Percentiles rank a stretch among this genome's conserved stretches.
phyloP scores from a whole-genome alignment of 371 early-diverging fungal species.

The Sporodiniella umbellata region DNA sequence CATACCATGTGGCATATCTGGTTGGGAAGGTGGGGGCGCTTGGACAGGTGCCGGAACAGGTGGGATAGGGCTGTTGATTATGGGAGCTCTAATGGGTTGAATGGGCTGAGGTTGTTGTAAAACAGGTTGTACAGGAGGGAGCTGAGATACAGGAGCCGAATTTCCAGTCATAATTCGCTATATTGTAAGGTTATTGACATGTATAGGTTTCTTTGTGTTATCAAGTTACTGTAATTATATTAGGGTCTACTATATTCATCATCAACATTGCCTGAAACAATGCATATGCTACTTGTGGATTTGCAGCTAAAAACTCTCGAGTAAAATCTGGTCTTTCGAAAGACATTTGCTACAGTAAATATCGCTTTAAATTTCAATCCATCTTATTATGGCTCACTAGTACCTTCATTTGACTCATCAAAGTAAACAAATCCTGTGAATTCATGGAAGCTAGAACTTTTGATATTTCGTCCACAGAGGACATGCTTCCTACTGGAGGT shows the following conservation, averaged over 20 bases:
- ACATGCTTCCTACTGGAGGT: constrained; percentile 6
- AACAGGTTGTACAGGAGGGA: constrained; percentile 16
- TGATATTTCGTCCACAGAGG: constrained; percentile 57
- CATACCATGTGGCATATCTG: constrained; percentile 3
- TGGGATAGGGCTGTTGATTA: constrained; percentile 13
- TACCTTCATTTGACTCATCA: constrained; percentile 81
- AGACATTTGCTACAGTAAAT: constrained; percentile 36
- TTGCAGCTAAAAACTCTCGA: constrained; percentile 61
- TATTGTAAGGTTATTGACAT: constrained; percentile 12
- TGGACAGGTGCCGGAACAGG: constrained; percentile 4
- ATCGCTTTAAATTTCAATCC: background rate
- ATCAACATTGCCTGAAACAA: constrained; percentile 82
- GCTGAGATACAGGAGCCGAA: constrained; percentile 2
- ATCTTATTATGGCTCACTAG: background rate
- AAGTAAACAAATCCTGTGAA: constrained; percentile 66
- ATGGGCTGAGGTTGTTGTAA: constrained; percentile 27
- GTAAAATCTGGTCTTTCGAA: constrained; percentile 69
- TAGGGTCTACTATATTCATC: constrained; percentile 82
- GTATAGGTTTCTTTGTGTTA: too few relatives aligned
- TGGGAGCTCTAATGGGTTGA: constrained; percentile 23
- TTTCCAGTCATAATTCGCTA: constrained; percentile 38
- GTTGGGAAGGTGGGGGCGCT: constrained; percentile 1
- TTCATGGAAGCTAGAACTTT: constrained; percentile 68
- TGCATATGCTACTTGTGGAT: constrained; percentile 87
- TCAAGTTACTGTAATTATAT: constrained; percentile 70